Base-by-base conservation (phyloP, 164 flowering plant genomes). In the Vitis riparia region DNA sequence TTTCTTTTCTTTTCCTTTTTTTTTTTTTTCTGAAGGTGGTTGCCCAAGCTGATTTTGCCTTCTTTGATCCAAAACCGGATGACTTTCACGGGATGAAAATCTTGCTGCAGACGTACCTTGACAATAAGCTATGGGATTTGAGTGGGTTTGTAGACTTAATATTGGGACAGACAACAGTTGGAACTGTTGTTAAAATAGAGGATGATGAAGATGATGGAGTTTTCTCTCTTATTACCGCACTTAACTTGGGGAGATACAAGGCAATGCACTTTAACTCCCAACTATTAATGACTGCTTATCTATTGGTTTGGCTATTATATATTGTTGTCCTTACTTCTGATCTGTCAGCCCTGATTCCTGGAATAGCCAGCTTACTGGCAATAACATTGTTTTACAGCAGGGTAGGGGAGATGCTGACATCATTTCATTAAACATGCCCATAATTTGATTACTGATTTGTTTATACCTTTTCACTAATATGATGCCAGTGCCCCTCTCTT, bases 11-110 rank as follows among this genome's bases (percentile, higher is more conserved):
- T 2, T 32, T 15, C 8, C n/a, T 64, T 27, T 49, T 16, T 57
- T 8, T 48, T 3, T 67, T 50, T 16, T 19, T 65, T 55, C 55
- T 76, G 65, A 74, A 94, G 97, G 94, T 75, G 70, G 73, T 62
- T 32, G 83, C 92, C 48, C 93, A 90, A 86, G 97, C 92, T 59
- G 95, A 96, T 80, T 92, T 93, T 79, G 95, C 80, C 37, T 93
- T 93, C 83, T 93, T 91, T 74, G 97, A 92, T 80, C 98, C 95
- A 8, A 91, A 89, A 75, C 83, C 94, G 0, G 79, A 75, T 62
- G 97, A 96, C 69, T 96, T 96, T 68, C 92, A 91, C 76, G 97
- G 97, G 58, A 91, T 91, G 63, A 93, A 93, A 86, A 83, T 75
- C 67, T 78, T 96, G 79, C 84, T 96, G 63, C 92, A 89, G 76